These are phyloP conservation scores for Gaeumannomyces tritici DNA, from an alignment of 2,329 filamentous ascomycete genomes.

Conservation along the genomic window DNA sequence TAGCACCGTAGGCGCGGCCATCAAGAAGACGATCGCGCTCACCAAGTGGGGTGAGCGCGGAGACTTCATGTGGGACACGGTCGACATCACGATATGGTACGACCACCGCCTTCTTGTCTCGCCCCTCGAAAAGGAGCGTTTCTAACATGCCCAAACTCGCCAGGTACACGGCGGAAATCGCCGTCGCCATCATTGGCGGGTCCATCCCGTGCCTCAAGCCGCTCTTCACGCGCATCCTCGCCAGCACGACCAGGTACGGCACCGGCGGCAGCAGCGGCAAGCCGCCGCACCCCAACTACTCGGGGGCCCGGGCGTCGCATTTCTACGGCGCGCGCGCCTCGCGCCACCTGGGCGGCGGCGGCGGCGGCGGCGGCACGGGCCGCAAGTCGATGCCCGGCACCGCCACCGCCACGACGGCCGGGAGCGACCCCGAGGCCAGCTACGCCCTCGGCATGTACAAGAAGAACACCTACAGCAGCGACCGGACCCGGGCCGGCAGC, in stretches of 20 bases:
- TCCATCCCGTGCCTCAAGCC: conserved; percentile 17
- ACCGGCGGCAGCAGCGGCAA: background rate
- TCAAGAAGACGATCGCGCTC: background rate
- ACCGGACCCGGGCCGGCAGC: too few species aligned
- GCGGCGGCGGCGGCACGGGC: background rate
- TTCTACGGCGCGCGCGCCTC: too few species aligned
- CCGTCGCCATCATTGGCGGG: conserved; percentile 25
- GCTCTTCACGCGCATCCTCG: conserved; percentile 9
- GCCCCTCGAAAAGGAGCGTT: too few species aligned
- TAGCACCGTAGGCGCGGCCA: background rate
- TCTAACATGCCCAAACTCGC: too few species aligned
- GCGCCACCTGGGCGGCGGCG: too few species aligned
- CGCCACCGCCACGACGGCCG: background rate
- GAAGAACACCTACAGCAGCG: too few species aligned
- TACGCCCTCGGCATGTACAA: background rate
- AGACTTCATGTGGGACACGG: conserved; percentile 20
- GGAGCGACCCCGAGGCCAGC: background rate
- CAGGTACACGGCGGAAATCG: conserved; percentile 25
- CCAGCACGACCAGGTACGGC: background rate
- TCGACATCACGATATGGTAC: conserved; percentile 25
- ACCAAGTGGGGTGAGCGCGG: conserved; percentile 8
- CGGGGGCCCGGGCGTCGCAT: too few species aligned
- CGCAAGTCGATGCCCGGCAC: background rate
- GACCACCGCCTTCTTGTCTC: too few species aligned
- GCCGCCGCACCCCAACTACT: background rate